Evolutionary conservation across 805 yeast species (phyloP), one percentile per base, ranked within the genome.

Genomic region (Kuraishia cidri): DNA sequence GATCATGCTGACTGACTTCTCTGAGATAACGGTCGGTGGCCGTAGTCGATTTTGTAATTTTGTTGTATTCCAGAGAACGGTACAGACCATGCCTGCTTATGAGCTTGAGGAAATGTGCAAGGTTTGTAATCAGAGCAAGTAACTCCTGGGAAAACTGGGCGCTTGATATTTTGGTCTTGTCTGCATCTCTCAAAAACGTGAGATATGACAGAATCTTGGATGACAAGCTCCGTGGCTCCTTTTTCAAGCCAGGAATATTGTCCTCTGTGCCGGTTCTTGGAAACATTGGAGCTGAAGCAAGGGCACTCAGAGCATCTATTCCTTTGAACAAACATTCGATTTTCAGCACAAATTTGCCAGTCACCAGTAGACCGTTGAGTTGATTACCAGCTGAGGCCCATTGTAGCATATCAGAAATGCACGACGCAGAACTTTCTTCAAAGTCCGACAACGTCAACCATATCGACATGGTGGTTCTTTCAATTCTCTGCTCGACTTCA

Each of bases 61-160:
- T 72, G 52, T 83, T 82, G 35, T 69, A 62, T 35, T 71, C 77
- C n/a, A 92, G 61, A 0, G 96, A 84, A 42, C 77, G 75, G 37
- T 75, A 71, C 26, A 92, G 66, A 0, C 96, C 92, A 47, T 75
- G 75, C 40, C 97, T 65, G 4, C 90, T 81, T 15, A 92, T 61
- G 5, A 90, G 64, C 53, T 92, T 92, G 46, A 92, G 64, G 54
- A 87, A 90, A 52, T 92, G 97, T 0, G 98, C 97, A 44, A 90
- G 62, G 0, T 94, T 87, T 1, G 96, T 85, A 4, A 88, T 88
- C 8, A 88, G 75, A 0, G 90, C 74, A 43, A 92, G 66, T 25
- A 90, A 50, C 34, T 76, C 79, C 3, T 82, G 78, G 1, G 87
- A 73, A 26, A 71, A 58, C 16, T 51, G 45, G 11, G 56, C 36